Conservation (phyloP, 1,139 yeast species). For the Chernovozyma aurita region DNA sequence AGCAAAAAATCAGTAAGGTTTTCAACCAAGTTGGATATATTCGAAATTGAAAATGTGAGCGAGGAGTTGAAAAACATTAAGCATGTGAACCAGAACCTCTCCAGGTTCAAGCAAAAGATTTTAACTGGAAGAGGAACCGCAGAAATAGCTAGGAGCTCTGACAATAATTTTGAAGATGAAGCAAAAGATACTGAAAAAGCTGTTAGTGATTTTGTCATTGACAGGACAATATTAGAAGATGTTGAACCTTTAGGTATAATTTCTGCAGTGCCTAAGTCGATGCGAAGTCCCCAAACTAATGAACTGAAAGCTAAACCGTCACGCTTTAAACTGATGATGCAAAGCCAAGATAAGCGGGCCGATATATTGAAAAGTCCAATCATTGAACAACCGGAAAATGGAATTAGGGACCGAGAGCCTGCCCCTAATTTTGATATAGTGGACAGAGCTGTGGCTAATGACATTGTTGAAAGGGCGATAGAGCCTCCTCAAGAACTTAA, state of each 20-base stretch:
- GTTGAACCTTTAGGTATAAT: slow-evolving; percentile 1
- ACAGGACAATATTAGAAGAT: slow-evolving; percentile 7
- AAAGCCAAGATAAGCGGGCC: background rate
- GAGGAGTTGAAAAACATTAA: slow-evolving; percentile 37
- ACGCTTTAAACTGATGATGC: slow-evolving; percentile 4
- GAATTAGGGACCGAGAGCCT: background rate
- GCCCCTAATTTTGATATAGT: background rate
- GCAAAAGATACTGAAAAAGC: slow-evolving; percentile 1
- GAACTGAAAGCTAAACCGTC: slow-evolving; percentile 1
- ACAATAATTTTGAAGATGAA: background rate
- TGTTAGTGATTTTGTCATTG: slow-evolving; percentile 10
- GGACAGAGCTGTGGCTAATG: slow-evolving; percentile 1
- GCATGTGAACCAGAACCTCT: slow-evolving; percentile 13
- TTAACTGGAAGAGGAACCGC: background rate
- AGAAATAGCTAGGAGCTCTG: background rate
- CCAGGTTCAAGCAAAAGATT: slow-evolving; percentile 24
- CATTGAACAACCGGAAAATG: background rate
- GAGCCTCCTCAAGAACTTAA: background rate
- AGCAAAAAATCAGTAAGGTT: slow-evolving; percentile 49
- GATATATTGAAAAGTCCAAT: background rate
- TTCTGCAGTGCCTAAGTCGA: background rate
- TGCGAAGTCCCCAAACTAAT: background rate
- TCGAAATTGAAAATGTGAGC: slow-evolving; percentile 56
- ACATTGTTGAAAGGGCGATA: slow-evolving; percentile 2
- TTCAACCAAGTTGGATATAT: slow-evolving; percentile 48